These are phyloP conservation scores for Suillus brevipes DNA, from an alignment of 768 basidiomycete genomes.

Conservation along the genomic window DNA sequence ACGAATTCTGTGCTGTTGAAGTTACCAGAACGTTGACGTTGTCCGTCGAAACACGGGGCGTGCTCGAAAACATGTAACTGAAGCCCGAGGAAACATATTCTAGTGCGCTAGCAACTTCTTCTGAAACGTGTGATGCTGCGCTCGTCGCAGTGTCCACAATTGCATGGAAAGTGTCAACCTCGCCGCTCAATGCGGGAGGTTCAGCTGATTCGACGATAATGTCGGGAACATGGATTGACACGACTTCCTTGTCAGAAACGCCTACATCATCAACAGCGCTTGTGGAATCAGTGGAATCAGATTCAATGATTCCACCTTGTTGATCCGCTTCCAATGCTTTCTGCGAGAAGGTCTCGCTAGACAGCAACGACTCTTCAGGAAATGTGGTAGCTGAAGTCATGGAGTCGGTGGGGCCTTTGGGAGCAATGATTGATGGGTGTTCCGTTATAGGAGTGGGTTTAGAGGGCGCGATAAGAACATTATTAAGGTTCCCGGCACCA, in stretches of 20 bases:
- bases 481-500: slow-evolving; percentile 66
- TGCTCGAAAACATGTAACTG: background rate
- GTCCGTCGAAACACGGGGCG: background rate
- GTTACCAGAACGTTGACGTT: background rate
- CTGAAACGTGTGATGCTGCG: background rate
- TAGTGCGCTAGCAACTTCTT: background rate
- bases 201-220: background rate
- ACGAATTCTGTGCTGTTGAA: too few relatives aligned
- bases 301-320: background rate
- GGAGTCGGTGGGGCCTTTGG: slow-evolving; percentile 13
- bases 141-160: background rate
- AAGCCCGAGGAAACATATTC: background rate
- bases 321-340: background rate
- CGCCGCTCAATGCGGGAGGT: background rate
- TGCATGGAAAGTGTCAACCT: background rate
- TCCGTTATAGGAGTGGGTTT: slow-evolving; percentile 32
- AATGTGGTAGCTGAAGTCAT: slow-evolving; percentile 6
- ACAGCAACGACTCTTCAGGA: background rate
- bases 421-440: background rate
- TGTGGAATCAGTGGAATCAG: background rate
- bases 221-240: background rate
- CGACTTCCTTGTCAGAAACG: background rate
- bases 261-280: background rate
- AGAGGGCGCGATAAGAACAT: slow-evolving; percentile 57
- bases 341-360: background rate